Conservation (phyloP, 768 basidiomycete species). For the Boletus rubescentipes region DNA sequence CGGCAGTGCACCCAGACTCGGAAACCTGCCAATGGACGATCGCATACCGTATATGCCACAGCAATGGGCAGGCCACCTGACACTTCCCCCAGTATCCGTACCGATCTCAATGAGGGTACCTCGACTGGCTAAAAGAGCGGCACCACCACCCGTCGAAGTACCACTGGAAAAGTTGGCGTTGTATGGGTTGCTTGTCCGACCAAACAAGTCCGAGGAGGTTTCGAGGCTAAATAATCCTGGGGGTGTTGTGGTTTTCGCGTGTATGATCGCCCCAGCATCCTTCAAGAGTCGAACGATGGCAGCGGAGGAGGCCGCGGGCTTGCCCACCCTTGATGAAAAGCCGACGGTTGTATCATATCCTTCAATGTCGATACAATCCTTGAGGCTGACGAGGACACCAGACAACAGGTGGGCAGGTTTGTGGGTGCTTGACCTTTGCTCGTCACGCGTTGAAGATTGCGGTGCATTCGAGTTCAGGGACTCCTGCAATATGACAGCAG, state of each 20-base stretch:
- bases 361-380: slow-evolving; percentile 45
- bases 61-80: slow-evolving; percentile 47
- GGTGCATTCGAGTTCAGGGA: slow-evolving; percentile 9
- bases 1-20: slow-evolving; percentile 29
- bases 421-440: background rate
- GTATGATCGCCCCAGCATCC: slow-evolving; percentile 43
- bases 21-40: slow-evolving; percentile 39
- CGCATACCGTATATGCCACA: slow-evolving; percentile 48
- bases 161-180: slow-evolving; percentile 41
- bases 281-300: slow-evolving; percentile 39
- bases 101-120: slow-evolving; percentile 47
- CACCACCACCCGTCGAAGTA: slow-evolving; percentile 53
- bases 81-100: slow-evolving; percentile 51
- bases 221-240: slow-evolving; percentile 44
- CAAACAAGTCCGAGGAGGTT: slow-evolving; percentile 44
- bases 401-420: slow-evolving; percentile 32
- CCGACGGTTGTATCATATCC: slow-evolving; percentile 49
- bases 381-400: slow-evolving; percentile 50
- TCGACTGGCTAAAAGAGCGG: slow-evolving; percentile 45
- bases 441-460: slow-evolving; percentile 9
- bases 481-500: slow-evolving; percentile 43
- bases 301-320: slow-evolving; percentile 35
- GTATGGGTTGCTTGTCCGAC: slow-evolving; percentile 48
- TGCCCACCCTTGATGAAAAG: slow-evolving; percentile 38
- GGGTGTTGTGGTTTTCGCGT: slow-evolving; percentile 45